phyloP scores from a whole-genome alignment of 495 filamentous ascomycete species.

The Aspergillus incahuasiensis region DNA sequence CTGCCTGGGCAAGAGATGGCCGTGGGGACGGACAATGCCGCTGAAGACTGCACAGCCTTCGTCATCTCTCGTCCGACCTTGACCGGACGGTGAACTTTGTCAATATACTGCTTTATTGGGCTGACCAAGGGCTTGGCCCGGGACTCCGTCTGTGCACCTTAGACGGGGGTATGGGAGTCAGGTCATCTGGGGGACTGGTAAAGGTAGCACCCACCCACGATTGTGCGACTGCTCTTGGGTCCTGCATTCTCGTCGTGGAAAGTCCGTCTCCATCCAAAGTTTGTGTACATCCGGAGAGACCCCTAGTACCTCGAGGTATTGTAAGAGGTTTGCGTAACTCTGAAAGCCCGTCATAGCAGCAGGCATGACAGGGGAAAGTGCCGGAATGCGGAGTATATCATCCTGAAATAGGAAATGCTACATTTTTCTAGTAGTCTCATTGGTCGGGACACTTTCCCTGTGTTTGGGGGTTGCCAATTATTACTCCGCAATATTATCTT shows the following conservation, averaged over 20 bases:
- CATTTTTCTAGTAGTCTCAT: background rate
- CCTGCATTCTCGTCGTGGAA: background rate
- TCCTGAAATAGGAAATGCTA: background rate
- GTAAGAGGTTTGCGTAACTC: background rate
- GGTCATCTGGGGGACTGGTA: no score
- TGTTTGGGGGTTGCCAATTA: background rate
- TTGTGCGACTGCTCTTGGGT: background rate
- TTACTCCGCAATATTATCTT: conserved; percentile 3
- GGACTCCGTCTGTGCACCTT: background rate
- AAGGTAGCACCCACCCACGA: background rate
- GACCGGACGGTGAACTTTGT: background rate
- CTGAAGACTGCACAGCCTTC: background rate
- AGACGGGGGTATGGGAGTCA: no score
- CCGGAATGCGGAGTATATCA: background rate
- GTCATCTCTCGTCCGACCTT: background rate
- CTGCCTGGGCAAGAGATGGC: background rate
- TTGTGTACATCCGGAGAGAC: background rate
- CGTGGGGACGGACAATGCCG: background rate
- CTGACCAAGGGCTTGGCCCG: background rate
- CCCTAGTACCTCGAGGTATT: background rate
- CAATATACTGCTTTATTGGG: background rate
- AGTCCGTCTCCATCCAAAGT: background rate
- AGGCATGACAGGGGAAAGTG: background rate
- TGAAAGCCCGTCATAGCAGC: background rate
- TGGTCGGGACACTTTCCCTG: background rate